phyloP scores from a whole-genome alignment of 2,329 filamentous ascomycete genomes.

The Colletotrichum sublineola region DNA sequence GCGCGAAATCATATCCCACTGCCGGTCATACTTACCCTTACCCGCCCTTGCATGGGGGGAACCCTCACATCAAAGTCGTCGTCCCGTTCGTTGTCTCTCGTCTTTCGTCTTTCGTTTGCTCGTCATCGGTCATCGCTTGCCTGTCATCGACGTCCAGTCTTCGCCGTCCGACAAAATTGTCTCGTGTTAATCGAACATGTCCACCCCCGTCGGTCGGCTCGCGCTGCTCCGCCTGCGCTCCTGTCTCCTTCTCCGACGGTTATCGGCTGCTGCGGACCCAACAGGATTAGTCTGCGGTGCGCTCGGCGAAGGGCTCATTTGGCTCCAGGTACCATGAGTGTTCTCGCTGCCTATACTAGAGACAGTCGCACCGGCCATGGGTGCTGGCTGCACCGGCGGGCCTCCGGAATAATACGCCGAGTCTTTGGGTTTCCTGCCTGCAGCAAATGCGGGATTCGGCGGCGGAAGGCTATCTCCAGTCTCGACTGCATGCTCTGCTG shows the following conservation, averaged over 20 bases:
- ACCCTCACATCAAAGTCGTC: slow-evolving; percentile 33
- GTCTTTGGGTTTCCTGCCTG: slow-evolving; percentile 66
- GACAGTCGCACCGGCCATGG: slow-evolving; percentile 57
- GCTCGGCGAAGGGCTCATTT: slow-evolving; percentile 62
- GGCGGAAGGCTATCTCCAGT: slow-evolving; percentile 61
- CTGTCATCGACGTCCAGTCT: background rate
- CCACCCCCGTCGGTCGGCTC: slow-evolving; percentile 52
- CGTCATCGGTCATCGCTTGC: slow-evolving; percentile 24
- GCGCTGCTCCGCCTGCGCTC: slow-evolving; percentile 63
- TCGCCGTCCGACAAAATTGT: slow-evolving; percentile 4
- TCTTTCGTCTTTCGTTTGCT: slow-evolving; percentile 4
- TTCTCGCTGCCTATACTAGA: slow-evolving; percentile 61
- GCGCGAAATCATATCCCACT: slow-evolving; percentile 18
- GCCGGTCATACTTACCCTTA: slow-evolving; percentile 31
- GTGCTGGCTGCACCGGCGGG: slow-evolving; percentile 56
- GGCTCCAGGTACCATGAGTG: slow-evolving; percentile 68
- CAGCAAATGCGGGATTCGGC: slow-evolving; percentile 69
- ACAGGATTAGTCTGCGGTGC: slow-evolving; percentile 53
- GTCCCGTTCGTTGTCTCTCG: slow-evolving; percentile 23
- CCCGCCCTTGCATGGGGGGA: background rate
- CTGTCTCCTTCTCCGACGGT: slow-evolving; percentile 66
- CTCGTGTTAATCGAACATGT: slow-evolving; percentile 55
- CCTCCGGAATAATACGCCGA: slow-evolving; percentile 72
- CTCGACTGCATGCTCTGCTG: slow-evolving; percentile 61
- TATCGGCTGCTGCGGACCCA: slow-evolving; percentile 59